Base-by-base conservation (phyloP, 257 asterid genomes). In the Solanum verrucosum region DNA sequence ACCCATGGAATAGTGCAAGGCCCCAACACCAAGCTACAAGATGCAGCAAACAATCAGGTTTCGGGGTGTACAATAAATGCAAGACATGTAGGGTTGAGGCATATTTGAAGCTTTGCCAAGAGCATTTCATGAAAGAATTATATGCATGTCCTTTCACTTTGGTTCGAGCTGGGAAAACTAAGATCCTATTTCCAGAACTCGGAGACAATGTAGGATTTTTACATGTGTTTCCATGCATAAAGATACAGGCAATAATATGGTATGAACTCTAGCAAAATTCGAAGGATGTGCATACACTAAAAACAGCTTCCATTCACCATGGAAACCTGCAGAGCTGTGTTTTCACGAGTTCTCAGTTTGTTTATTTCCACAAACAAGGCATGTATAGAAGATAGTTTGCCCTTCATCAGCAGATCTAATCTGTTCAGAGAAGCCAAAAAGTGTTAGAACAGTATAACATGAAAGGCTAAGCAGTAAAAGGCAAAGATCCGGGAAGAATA, bases 391-490 rank as follows among this genome's bases (percentile, higher is more conserved):
- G 85, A 97, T 96, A 25, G 99, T 95, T 92, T 97, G 98, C 83
- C 99, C 99, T 93, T 97, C 99, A 92, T 97, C 98, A 78, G 98
- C 98, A 44, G 99, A 97, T 91, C 99, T 91, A 25, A 90, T 97
- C 98, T 96, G 96, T 86, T 85, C 70, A 87, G 60, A 65, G 79
- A 14, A 46, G 25, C 35, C 23, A 31, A 2, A 21, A 65, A 60
- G 63, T 67, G 21, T 5, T 25, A 31, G 25, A 34, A 89, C 29
- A 63, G 82, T 78, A 38, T 35, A 87, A 77, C 85, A 87, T 5
- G 49, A 86, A 44, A 60, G 63, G 44, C 79, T 18, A 44, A 29
- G 52, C 40, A 29, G 71, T 6, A 59, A 86, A 85, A 0, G 68
- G 27, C 42, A 21, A 74, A 40, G 49, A 27, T 46, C 73, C n/a